A percentile compares a stretch with the other conserved stretches of the same genome.
phyloP scores from a whole-genome alignment of 768 basidiomycete genomes.

The Suillus cothurnatus region DNA sequence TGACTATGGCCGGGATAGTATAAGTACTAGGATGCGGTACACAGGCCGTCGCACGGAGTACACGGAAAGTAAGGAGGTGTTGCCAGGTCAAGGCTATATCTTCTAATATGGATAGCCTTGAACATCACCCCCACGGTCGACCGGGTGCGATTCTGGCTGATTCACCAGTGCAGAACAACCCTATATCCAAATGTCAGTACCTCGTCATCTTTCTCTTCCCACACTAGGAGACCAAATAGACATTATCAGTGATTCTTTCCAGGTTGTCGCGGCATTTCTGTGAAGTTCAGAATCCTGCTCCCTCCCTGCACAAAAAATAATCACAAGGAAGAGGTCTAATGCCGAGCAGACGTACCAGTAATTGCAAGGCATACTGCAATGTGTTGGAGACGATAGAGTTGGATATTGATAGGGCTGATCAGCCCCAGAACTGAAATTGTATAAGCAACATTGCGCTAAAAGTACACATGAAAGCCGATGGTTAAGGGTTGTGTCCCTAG shows the following conservation, averaged over 20 bases:
- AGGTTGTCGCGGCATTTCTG: no score
- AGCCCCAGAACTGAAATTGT: constrained; percentile 1
- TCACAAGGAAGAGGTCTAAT: not conserved
- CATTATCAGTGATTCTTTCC: not conserved
- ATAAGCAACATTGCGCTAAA: not conserved
- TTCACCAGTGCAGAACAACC: not conserved
- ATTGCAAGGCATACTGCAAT: not conserved
- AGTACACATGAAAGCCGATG: not conserved
- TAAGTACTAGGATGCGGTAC: not conserved
- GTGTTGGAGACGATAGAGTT: not conserved
- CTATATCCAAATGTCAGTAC: not conserved
- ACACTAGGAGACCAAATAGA: not conserved
- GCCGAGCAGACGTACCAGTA: not conserved
- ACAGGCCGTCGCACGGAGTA: not conserved
- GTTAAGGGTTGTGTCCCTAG: not conserved
- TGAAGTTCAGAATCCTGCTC: not conserved
- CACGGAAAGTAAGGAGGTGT: not conserved
- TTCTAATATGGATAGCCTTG: not conserved
- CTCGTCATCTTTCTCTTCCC: not conserved
- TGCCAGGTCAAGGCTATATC: not conserved
- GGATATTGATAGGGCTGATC: not conserved
- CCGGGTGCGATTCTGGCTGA: not conserved
- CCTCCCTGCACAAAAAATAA: not conserved
- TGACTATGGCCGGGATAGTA: not conserved
- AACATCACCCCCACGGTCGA: not conserved